Conservation (phyloP, 2,329 filamentous ascomycete genomes). For the Colletotrichum paranaense region DNA sequence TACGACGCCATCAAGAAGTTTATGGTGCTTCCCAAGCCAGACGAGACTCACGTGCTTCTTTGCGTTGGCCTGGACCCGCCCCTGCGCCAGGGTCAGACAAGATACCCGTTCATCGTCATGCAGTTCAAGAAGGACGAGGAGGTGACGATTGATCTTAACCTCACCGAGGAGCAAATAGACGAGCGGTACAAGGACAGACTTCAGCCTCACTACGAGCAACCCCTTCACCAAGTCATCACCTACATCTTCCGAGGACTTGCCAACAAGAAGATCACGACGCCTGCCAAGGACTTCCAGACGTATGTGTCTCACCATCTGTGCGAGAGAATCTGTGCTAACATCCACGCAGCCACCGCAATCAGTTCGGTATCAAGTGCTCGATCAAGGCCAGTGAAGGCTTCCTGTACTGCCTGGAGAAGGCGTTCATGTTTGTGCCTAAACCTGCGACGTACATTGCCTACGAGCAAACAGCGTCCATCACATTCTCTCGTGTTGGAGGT, state of each 20-base stretch:
- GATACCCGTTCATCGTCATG: conserved; percentile 99
- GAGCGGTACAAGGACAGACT: conserved; percentile 90
- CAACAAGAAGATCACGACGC: conserved; percentile 93
- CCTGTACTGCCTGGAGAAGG: conserved; percentile 96
- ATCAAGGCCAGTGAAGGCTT: conserved; percentile 99
- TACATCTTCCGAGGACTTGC: conserved; percentile 95
- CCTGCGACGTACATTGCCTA: conserved; percentile 97
- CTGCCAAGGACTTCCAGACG: conserved; percentile 93
- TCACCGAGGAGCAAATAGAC: conserved; percentile 89
- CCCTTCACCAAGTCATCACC: conserved; percentile 91
- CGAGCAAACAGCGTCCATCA: conserved; percentile 91
- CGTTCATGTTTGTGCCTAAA: conserved; percentile 99
- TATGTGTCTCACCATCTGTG: conserved; percentile 43
- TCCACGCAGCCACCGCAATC: conserved; percentile 78
- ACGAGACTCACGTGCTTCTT: conserved; percentile 95
- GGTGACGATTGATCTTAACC: conserved; percentile 94
- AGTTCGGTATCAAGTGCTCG: conserved; percentile 98
- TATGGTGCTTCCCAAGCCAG: conserved; percentile 98
- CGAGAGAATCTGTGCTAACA: conserved; percentile 40
- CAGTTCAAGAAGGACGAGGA: conserved; percentile 99
- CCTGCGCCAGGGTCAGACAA: conserved; percentile 94
- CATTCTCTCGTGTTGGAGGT: conserved; percentile 94
- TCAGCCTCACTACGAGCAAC: conserved; percentile 89
- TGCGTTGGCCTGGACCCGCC: conserved; percentile 95
- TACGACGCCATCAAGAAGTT: conserved; percentile 99